These are phyloP conservation scores for Penicillium sp. DNA, from an alignment of 2,329 filamentous ascomycete species.

Conservation along the genomic window DNA sequence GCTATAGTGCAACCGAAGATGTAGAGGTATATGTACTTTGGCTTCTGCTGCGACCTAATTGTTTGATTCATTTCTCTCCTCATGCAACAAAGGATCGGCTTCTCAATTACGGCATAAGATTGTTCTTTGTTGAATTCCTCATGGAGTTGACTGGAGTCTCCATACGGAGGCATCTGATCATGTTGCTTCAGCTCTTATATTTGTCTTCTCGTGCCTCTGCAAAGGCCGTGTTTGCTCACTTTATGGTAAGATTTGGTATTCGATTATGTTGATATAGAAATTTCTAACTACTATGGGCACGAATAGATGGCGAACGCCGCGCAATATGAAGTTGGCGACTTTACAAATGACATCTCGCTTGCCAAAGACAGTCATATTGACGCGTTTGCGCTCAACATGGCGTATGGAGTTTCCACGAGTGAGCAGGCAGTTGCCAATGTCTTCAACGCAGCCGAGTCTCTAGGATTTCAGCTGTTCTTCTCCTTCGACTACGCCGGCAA, in stretches of 20 bases:
- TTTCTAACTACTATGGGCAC: background rate
- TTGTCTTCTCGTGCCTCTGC: background rate
- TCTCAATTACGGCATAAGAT: background rate
- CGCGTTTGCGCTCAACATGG: background rate
- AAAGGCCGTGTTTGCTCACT: background rate
- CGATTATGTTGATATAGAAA: too few species aligned
- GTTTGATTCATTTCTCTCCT: background rate
- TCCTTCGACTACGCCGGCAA: conserved; percentile 39
- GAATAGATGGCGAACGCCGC: background rate
- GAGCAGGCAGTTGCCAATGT: conserved; percentile 2
- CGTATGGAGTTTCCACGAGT: conserved; percentile 1
- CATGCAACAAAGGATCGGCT: background rate
- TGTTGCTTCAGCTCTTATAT: background rate
- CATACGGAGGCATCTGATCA: background rate
- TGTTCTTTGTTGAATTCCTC: background rate
- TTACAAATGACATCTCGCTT: background rate
- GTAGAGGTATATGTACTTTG: background rate
- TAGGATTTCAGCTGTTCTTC: conserved; percentile 36
- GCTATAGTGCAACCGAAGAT: background rate
- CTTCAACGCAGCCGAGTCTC: conserved; percentile 4
- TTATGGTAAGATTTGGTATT: background rate
- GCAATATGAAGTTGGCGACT: background rate
- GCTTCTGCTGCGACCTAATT: background rate
- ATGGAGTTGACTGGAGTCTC: background rate
- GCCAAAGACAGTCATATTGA: background rate